phyloP scores from a whole-genome alignment of 2,329 filamentous ascomycete genomes.

The Botrytis paeoniae region DNA sequence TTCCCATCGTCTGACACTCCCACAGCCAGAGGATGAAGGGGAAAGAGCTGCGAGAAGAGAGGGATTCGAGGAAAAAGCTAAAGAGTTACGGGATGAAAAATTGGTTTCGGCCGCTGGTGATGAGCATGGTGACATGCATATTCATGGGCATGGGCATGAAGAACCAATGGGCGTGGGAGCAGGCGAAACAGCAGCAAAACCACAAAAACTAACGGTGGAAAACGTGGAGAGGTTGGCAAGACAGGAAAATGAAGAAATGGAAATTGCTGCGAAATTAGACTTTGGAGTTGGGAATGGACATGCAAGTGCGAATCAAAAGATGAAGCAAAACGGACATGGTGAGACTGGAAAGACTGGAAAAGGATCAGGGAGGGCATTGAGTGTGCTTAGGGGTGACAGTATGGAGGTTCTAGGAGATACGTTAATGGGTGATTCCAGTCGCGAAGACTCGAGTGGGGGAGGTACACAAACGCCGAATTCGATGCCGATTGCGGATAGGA shows the following conservation, averaged over 20 bases:
- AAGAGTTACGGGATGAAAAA: conserved; percentile 52
- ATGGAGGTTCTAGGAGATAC: neutral
- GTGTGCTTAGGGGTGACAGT: neutral
- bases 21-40: conserved; percentile 39
- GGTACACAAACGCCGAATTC: neutral
- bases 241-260: conserved; percentile 24
- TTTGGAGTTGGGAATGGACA: neutral
- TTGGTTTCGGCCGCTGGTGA: conserved; percentile 41
- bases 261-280: neutral
- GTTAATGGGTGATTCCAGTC: neutral
- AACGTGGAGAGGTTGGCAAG: conserved; percentile 50
- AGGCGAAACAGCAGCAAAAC: conserved; percentile 21
- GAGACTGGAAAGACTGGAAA: neutral
- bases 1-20: conserved; percentile 30
- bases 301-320: neutral
- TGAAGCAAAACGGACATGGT: neutral
- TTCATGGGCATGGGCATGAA: neutral
- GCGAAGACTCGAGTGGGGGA: neutral
- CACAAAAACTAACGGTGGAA: conserved; percentile 51
- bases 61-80: conserved; percentile 53
- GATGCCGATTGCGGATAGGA: neutral
- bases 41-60: conserved; percentile 47
- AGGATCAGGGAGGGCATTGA: neutral
- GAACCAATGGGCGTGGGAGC: neutral
- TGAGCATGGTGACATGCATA: neutral